Percentiles rank a stretch among this genome's conserved stretches.
These are phyloP conservation scores for Alternaria solani DNA, from an alignment of 2,329 filamentous ascomycete genomes.

Conservation along the genomic window DNA sequence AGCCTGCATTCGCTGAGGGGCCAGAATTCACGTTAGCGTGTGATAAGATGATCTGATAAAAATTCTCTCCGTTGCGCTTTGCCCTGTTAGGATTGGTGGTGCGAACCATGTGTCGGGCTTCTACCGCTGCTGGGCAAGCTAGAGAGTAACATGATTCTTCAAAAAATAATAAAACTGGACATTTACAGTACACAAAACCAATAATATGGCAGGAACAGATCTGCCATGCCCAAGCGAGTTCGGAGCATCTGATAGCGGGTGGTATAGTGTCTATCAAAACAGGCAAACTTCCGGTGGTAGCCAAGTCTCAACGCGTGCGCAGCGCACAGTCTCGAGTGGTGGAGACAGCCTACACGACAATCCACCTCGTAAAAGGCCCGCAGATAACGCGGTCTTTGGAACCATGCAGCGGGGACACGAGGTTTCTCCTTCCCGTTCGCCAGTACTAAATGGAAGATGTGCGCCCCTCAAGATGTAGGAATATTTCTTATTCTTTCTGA, in stretches of 20 bases:
- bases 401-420: neutral
- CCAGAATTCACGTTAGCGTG: neutral
- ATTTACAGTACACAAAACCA: neutral
- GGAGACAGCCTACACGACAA: neutral
- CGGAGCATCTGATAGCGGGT: neutral
- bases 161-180: neutral
- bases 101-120: neutral
- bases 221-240: neutral
- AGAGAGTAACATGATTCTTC: neutral
- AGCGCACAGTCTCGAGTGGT: conserved; percentile 2
- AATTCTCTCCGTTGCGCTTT: neutral
- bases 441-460: neutral
- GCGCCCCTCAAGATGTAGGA: neutral
- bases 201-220: neutral
- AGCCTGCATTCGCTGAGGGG: neutral
- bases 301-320: neutral
- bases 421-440: neutral
- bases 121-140: neutral
- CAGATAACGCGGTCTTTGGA: neutral
- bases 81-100: neutral
- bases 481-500: conserved; percentile 8
- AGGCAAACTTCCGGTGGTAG: neutral
- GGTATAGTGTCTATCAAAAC: neutral
- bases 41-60: conserved; percentile 7
- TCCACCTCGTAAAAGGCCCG: neutral